Conservation (phyloP, 805 yeast species). For the Clavispora fructus region DNA sequence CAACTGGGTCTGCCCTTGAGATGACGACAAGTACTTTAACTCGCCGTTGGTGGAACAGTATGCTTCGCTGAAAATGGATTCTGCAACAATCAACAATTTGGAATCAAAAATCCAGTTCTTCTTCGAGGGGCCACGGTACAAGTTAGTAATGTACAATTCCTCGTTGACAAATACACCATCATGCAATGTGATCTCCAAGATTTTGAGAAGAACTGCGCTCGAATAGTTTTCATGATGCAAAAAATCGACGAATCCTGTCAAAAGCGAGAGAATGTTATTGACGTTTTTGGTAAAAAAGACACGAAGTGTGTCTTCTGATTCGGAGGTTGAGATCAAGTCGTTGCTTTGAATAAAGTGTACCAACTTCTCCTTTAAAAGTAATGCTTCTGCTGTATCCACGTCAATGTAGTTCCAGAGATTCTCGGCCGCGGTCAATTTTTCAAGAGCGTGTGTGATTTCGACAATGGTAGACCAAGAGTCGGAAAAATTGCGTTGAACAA, state of each 20-base stretch:
- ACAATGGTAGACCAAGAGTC: slow-evolving; percentile 32
- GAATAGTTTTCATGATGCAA: slow-evolving; percentile 16
- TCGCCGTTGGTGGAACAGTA: slow-evolving; percentile 8
- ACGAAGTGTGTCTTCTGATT: slow-evolving; percentile 18
- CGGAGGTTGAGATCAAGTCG: slow-evolving; percentile 2
- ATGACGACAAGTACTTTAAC: slow-evolving; percentile 7
- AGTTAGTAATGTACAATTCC: slow-evolving; percentile 26
- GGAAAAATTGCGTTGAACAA: slow-evolving; percentile 42
- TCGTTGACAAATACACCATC: slow-evolving; percentile 37
- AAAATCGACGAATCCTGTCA: slow-evolving; percentile 23
- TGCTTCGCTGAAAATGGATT: slow-evolving; percentile 33
- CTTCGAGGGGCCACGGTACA: slow-evolving; percentile 18
- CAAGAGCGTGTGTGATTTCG: slow-evolving; percentile 25
- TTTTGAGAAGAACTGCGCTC: slow-evolving; percentile 11
- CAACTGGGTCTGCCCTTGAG: slow-evolving; percentile 16
- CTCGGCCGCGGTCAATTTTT: slow-evolving; percentile 40
- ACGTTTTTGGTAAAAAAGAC: slow-evolving; percentile 23
- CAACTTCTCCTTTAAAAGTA: slow-evolving; percentile 9
- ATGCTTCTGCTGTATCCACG: slow-evolving; percentile 4
- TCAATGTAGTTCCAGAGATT: slow-evolving; percentile 32
- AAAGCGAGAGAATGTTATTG: slow-evolving; percentile 20
- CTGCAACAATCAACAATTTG: slow-evolving; percentile 33
- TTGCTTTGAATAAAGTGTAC: slow-evolving; percentile 6
- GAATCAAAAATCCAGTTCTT: slow-evolving; percentile 48
- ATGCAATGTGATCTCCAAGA: slow-evolving; percentile 25